A percentile compares a stretch with the other conserved stretches of the same genome.
These are phyloP conservation scores for Miscanthus lutarioriparius DNA, from an alignment of 176 grass and related monocot species.

Conservation along the genomic window DNA sequence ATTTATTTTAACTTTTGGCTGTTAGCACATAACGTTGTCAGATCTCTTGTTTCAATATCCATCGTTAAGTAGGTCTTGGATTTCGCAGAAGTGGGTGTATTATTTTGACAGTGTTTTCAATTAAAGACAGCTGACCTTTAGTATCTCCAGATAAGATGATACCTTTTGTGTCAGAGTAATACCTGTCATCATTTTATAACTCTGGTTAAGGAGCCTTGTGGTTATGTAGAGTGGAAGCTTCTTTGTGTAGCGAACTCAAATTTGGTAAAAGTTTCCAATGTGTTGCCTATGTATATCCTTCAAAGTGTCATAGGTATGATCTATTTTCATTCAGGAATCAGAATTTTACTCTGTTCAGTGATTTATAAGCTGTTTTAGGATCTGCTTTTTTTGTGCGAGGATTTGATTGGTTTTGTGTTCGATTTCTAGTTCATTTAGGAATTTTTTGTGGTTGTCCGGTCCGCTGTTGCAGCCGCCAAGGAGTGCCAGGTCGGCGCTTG, in stretches of 20 bases:
- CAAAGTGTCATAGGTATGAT: not conserved
- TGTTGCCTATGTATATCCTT: not conserved
- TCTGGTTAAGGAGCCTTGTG: constrained; percentile 4
- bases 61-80: constrained; percentile 45
- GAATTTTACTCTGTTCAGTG: not conserved
- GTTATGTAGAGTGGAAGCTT: constrained; percentile 25
- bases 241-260: constrained; percentile 8
- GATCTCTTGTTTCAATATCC: constrained; percentile 38
- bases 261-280: not conserved
- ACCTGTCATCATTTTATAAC: constrained; percentile 24
- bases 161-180: constrained; percentile 46
- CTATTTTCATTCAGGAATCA: constrained; percentile 22
- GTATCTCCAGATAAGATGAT: constrained; percentile 52
- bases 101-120: constrained; percentile 38
- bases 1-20: constrained; percentile 1
- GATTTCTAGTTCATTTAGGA: no score
- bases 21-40: constrained; percentile 44
- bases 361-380: no score
- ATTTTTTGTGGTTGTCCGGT: no score
- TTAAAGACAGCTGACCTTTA: constrained; percentile 38
- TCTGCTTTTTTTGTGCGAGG: no score
- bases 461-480: no score
- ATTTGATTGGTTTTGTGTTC: no score
- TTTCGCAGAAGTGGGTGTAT: constrained; percentile 35
- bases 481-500: no score